Evolutionary conservation across 805 yeast genomes (phyloP), one percentile per base, ranked within the genome.

Genomic region (Torulaspora indica): DNA sequence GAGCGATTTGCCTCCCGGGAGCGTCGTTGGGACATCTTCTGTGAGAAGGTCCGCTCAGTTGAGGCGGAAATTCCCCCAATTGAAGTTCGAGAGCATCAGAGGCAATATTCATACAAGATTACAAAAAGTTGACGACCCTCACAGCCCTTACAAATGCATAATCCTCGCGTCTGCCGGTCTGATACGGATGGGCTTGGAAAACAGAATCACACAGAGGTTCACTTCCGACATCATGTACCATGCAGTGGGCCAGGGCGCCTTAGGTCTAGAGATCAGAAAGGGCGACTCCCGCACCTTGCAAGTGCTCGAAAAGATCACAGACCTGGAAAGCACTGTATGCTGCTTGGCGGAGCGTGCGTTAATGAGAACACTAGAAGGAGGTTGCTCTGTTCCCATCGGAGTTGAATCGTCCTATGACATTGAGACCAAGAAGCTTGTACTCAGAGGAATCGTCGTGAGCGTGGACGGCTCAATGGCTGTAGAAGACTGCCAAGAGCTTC

Each of bases 161-260:
- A 78, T 93, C 45, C 72, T 93, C 44, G 98, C 98, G 0, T 82
- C 93, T 8, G 98, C 98, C 1, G 98, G 98, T 2, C 73, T 93
- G 46, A 70, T 77, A 17, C 77, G 98, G 53, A 68, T 84, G 34
- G 85, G 81, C 9, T 68, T 90, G 41, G 79, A 76, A n/a, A 64
- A 78, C 53, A 73, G 97, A 63, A 88, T 93, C 60, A 81, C 96
- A 5, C 72, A 76, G 50, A 75, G 72, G 52, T 72, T 93, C 50
- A 78, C 82, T 44, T 74, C 80, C 4, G 84, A 86, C 27, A 85
- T 82, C 43, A 86, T 91, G 95, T 84, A 81, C 61, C 86, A 91
- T 62, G 96, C 98, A 1, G 96, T 93, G 36, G 98, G 98, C n/a
- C 98, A 93, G 70, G 98, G 98, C 51, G 98, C 98, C 0, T 68